Evolutionary conservation across 2,329 filamentous ascomycete species (phyloP), one percentile per base, ranked within the genome.

Genomic region (Pseudogymnoascus pannorum): DNA sequence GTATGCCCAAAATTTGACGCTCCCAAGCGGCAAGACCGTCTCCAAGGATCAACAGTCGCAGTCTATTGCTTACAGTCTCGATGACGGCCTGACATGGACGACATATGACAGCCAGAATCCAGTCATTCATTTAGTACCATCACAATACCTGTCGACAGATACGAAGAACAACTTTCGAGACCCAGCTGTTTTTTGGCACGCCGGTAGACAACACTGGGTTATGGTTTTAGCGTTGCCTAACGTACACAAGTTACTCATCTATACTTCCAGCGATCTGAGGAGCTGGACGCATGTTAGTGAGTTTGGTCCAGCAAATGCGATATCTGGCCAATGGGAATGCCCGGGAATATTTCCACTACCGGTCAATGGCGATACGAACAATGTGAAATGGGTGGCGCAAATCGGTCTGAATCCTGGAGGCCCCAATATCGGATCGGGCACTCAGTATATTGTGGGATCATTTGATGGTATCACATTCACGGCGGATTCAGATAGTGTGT

Each of bases 101-200:
- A 80, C 81, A 40, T 88, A 87, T 63, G 29, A 31, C 29, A 73
- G 75, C 1, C 70, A 71, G 3, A 88, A 88, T 63, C 86, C 86
- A 1, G 81, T 88, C 14, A 80, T 88, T 44, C 71, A 48, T 31
- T 76, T 64, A 79, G 79, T 68, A 76, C 76, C 62, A 77, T 9
- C 29, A 31, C 29, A 31, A 31, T 31, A 31, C 29, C 29, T 31
- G 29, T 31, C 29, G 29, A 9, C 29, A 31, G 29, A 31, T 31
- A 31, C 29, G 29, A 31, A 6, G 29, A 79, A 16, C 5, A 78
- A 85, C 64, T 88, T 88, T 74, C 81, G 86, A 22, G 86, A 88
- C 64, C 85, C 86, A 1, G 85, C 87, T 67, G 84, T 88, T 1
- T 75, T 85, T 48, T 82, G 83, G 75, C 80, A 86, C 64, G 72